Evolutionary conservation across 192 early-diverging fungal species (phyloP).

Genomic region (Oehlia diaphana): DNA sequence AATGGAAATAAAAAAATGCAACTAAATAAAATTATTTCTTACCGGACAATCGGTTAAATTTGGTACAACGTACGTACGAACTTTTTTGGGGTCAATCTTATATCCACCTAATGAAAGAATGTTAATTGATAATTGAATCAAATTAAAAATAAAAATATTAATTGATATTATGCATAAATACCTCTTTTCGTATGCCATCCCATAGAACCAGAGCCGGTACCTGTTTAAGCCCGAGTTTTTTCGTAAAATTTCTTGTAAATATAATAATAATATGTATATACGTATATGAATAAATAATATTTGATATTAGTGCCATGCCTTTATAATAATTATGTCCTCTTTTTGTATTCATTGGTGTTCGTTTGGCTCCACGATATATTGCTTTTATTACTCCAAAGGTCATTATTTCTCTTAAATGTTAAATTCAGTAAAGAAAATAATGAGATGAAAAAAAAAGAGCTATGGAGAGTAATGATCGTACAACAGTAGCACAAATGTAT

Average conservation of each 20-base stretch:
- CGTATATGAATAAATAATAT: not conserved
- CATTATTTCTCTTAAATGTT: not conserved
- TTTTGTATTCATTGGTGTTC: slow-evolving; percentile 55
- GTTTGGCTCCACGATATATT: slow-evolving; percentile 54
- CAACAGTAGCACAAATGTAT: not conserved
- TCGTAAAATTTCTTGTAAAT: not conserved
- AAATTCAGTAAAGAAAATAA: too few relatives aligned
- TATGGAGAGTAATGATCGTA: not conserved
- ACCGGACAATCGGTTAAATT: slow-evolving; percentile 57
- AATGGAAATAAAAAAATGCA: not conserved
- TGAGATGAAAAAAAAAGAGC: too few relatives aligned
- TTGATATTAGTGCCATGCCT: slow-evolving; percentile 34
- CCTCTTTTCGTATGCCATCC: slow-evolving; percentile 60
- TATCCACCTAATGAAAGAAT: slow-evolving; percentile 45
- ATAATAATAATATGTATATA: not conserved
- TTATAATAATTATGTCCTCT: slow-evolving; percentile 64
- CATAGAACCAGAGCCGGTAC: slow-evolving; percentile 63
- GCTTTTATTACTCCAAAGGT: slow-evolving; percentile 53
- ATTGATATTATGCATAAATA: not conserved
- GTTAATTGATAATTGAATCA: not conserved
- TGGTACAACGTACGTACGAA: slow-evolving; percentile 63
- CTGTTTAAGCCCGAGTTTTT: slow-evolving; percentile 29
- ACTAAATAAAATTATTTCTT: slow-evolving; percentile 7
- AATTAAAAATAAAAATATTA: not conserved
- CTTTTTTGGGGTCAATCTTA: slow-evolving; percentile 56